These are phyloP conservation scores for Pseudogymnoascus sp. DNA, from an alignment of 2,329 filamentous ascomycete genomes.

Conservation along the genomic window DNA sequence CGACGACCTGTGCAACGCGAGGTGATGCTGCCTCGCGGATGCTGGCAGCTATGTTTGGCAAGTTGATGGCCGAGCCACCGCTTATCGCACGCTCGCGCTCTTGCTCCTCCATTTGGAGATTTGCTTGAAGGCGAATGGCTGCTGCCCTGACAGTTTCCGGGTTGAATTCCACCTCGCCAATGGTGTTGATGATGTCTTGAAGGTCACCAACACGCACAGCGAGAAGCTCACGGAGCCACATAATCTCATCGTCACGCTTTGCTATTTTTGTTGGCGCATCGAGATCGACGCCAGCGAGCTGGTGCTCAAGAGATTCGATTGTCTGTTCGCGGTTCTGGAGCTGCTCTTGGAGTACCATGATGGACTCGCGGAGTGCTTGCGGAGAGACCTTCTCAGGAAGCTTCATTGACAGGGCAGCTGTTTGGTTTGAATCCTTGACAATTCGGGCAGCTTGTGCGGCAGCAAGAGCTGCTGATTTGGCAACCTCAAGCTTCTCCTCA, in stretches of 20 bases:
- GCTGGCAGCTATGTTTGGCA: constrained; percentile 70
- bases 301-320: constrained; percentile 78
- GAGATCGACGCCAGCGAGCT: constrained; percentile 59
- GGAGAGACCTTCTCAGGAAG: constrained; percentile 83
- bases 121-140: constrained; percentile 84
- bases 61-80: constrained; percentile 54
- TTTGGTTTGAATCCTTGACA: constrained; percentile 22
- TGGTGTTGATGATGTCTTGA: constrained; percentile 76
- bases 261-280: constrained; percentile 75
- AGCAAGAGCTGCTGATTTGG: constrained; percentile 76
- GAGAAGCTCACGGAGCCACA: constrained; percentile 87
- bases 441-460: constrained; percentile 66
- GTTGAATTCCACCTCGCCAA: constrained; percentile 69
- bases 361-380: constrained; percentile 89
- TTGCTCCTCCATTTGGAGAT: constrained; percentile 95
- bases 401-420: constrained; percentile 33
- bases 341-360: constrained; percentile 93
- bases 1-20: constrained; percentile 74
- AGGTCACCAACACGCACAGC: constrained; percentile 85
- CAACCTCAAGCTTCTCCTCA: constrained; percentile 84
- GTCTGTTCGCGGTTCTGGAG: constrained; percentile 85
- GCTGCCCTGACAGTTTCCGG: constrained; percentile 76
- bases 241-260: constrained; percentile 89
- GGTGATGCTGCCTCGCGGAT: constrained; percentile 65
- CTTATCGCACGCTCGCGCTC: constrained; percentile 80